Conservation (phyloP, 139 green algal genomes). For the Mesotaenium endlicherianum region DNA sequence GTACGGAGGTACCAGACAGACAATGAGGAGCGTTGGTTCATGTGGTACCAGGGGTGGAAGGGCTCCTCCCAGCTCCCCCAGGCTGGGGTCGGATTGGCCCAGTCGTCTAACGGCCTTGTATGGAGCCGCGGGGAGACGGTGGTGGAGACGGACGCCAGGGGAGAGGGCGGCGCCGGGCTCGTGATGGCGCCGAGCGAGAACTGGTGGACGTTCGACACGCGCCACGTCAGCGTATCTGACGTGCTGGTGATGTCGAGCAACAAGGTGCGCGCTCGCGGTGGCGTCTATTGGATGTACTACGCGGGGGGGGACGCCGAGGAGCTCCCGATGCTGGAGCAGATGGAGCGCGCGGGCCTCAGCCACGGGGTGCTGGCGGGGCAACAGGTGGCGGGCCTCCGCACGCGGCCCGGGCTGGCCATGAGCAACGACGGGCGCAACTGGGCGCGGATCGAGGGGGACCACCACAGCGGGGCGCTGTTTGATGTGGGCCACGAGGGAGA, state of each 20-base stretch:
- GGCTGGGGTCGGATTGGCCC: conserved; percentile 23
- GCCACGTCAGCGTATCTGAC: conserved; percentile 75
- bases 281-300: conserved; percentile 99
- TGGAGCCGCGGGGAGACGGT: conserved; percentile 25
- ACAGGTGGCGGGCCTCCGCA: conserved; percentile 67
- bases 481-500: conserved; percentile 77
- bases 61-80: neutral
- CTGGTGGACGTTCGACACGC: conserved; percentile 92
- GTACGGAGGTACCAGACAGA: conserved; percentile 24
- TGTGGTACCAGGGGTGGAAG: conserved; percentile 36
- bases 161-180: conserved; percentile 44
- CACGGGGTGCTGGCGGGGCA: neutral
- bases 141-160: neutral
- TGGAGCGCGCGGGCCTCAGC: neutral
- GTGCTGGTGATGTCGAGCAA: conserved; percentile 74
- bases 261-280: conserved; percentile 43
- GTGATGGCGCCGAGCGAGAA: conserved; percentile 69
- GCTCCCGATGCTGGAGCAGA: conserved; percentile 1
- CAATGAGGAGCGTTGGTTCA: conserved; percentile 36
- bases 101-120: conserved; percentile 28
- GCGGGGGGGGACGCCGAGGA: conserved; percentile 70
- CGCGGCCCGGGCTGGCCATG: conserved; percentile 74
- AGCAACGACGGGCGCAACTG: conserved; percentile 90
- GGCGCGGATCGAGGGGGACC: conserved; percentile 89
- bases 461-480: conserved; percentile 82